Conservation (phyloP, 257 asterid genomes). For the Gentiana macrophylla region DNA sequence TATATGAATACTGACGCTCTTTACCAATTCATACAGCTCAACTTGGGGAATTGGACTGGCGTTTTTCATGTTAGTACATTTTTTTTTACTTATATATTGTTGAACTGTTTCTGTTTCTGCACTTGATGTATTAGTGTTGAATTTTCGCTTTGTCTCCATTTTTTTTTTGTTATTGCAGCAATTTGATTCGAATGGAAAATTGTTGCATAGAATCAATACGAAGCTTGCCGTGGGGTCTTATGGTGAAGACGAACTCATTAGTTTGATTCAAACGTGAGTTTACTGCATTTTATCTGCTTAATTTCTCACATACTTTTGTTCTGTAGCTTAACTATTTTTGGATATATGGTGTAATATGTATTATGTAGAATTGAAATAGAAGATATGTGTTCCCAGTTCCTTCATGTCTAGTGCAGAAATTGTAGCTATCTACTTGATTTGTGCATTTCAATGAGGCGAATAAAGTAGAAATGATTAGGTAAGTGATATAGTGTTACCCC, state of each 20-base stretch:
- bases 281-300: too few relatives aligned
- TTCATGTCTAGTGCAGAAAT: too few relatives aligned
- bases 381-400: too few relatives aligned
- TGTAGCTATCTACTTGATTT: too few relatives aligned
- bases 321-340: too few relatives aligned
- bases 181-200: conserved; percentile 67
- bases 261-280: conserved; percentile 85
- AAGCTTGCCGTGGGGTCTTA: conserved; percentile 76
- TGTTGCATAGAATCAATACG: conserved; percentile 63
- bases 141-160: conserved; percentile 4
- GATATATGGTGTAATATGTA: too few relatives aligned
- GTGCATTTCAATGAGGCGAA: too few relatives aligned
- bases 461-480: too few relatives aligned
- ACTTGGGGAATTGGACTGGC: conserved; percentile 76
- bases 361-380: too few relatives aligned
- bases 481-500: too few relatives aligned
- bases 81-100: not conserved
- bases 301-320: too few relatives aligned
- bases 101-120: not conserved
- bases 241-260: conserved; percentile 88
- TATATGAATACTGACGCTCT: conserved; percentile 52
- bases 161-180: conserved; percentile 42
- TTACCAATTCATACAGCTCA: conserved; percentile 59
- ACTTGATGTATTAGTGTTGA: not conserved
- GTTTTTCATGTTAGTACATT: conserved; percentile 48